Evolutionary conservation across 805 yeast genomes (phyloP), one percentile per base, ranked within the genome.

Genomic region (Wickerhamomyces tratensis): DNA sequence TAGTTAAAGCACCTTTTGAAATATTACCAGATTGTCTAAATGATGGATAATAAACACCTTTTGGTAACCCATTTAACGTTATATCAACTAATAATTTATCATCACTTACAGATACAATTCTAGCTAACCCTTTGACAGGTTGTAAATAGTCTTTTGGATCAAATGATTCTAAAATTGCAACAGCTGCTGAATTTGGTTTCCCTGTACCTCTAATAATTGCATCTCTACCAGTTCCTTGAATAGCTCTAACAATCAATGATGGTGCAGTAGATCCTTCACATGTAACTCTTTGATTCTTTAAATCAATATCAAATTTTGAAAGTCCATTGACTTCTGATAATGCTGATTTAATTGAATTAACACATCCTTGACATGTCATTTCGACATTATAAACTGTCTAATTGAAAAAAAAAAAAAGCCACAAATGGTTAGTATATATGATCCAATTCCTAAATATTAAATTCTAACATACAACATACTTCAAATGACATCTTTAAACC

Each of bases 171-270:
- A 89, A 63, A 39, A 89, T 89, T 49, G 93, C 79, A 31, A 89
- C 98, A 0, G 96, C 96, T 1, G 97, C 95, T 15, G 85, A 74
- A 58, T 89, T 82, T 14, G 94, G 82, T 44, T 68, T 72, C 4
- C 97, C 97, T 0, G 96, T 78, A 7, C 98, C 98, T 46, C 98
- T 71, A 25, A 91, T 82, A 49, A 91, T 86, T 5, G 96, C 96
- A 56, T 91, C 97, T 49, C 79, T 76, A 1, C 97, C 96, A 4
- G 81, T 78, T 2, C 56, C 56, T 58, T 83, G 89, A 43, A 91
- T 75, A 0, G 84, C 75, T 41, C 65, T 64, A 35, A 88, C 79
- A 35, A 89, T 74, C 12, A 60, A 62, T 2, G 95, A 84, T 1
- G 98, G 98, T 6, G 96, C 79, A 5, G 74, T 69, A 1, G 72